Conservation (phyloP, 139 green algal species). For the Trebouxia sp. region DNA sequence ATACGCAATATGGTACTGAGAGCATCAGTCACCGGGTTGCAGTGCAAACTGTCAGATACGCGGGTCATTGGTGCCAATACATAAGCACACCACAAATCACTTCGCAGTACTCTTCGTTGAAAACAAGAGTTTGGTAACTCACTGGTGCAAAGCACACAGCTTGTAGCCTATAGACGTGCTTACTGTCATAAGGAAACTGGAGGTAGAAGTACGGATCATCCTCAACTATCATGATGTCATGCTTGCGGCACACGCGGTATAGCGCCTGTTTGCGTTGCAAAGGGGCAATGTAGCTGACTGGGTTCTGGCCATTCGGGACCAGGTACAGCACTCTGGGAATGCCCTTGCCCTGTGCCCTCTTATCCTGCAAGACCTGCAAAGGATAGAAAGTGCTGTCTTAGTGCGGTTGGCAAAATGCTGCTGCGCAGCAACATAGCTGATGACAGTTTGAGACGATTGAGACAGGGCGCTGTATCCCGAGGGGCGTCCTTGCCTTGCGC, state of each 20-base stretch:
- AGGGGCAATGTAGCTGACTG: conserved; percentile 7
- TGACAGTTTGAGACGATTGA: no score
- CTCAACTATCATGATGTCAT: conserved; percentile 38
- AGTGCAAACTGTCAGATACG: no score
- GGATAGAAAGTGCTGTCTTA: no score
- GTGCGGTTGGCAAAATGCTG: no score
- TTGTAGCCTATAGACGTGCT: not conserved
- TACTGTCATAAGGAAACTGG: conserved; percentile 22
- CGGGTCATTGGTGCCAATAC: no score
- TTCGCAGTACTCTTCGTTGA: not conserved
- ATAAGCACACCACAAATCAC: not conserved
- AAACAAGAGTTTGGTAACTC: not conserved
- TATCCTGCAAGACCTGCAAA: conserved; percentile 31
- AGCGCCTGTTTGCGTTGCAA: conserved; percentile 10
- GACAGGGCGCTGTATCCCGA: no score
- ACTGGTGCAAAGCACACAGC: not conserved
- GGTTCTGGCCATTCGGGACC: conserved; percentile 34
- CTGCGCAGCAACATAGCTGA: no score
- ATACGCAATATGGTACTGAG: no score
- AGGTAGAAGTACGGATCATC: conserved; percentile 41
- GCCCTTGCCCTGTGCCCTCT: not conserved
- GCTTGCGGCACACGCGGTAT: conserved; percentile 21
- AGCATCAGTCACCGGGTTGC: no score
- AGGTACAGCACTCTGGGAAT: conserved; percentile 32
- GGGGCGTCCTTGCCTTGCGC: no score